Evolutionary conservation across 2,329 filamentous ascomycete genomes (phyloP).

Genomic region (Dendrostoma leiphaemia): DNA sequence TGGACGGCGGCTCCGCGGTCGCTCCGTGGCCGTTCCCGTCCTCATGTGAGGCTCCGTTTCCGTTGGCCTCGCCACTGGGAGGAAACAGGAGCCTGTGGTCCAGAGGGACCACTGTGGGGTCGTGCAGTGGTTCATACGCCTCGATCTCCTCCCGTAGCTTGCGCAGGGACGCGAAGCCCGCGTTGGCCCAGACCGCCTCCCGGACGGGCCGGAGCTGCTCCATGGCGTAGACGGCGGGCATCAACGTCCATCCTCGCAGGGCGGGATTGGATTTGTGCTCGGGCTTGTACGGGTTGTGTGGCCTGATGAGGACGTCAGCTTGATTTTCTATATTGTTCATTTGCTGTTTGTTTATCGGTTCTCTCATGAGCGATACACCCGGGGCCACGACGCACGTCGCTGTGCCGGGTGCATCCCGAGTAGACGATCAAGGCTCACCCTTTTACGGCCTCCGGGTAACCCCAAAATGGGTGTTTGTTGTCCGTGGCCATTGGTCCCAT

Average conservation of each 20-base stretch:
- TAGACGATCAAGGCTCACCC: constrained; percentile 12
- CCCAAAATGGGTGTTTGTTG: constrained; percentile 15
- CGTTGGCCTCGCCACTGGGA: constrained; percentile 43
- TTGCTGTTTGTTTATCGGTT: too few species aligned
- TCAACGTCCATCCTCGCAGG: constrained; percentile 52
- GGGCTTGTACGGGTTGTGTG: constrained; percentile 42
- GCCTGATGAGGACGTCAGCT: constrained; percentile 25
- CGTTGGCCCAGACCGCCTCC: constrained; percentile 59
- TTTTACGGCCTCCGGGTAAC: constrained; percentile 16
- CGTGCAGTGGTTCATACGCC: constrained; percentile 46
- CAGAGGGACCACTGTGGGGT: constrained; percentile 43
- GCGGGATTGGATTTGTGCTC: constrained; percentile 53
- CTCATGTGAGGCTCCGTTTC: constrained; percentile 46
- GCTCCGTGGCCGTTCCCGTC: constrained; percentile 20
- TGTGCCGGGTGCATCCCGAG: neutral
- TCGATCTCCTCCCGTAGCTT: constrained; percentile 50
- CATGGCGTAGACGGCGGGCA: constrained; percentile 55
- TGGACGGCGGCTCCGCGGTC: constrained; percentile 5
- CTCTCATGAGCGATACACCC: too few species aligned
- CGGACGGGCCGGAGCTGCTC: constrained; percentile 54
- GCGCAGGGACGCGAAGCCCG: constrained; percentile 59
- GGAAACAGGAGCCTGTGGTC: constrained; percentile 41
- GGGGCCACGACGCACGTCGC: neutral
- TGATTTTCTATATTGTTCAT: neutral
- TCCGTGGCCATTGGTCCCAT: constrained; percentile 10